These are phyloP conservation scores for Aphanomyces cochlioides DNA, from an alignment of 352 stramenopile species.

Conservation along the genomic window DNA sequence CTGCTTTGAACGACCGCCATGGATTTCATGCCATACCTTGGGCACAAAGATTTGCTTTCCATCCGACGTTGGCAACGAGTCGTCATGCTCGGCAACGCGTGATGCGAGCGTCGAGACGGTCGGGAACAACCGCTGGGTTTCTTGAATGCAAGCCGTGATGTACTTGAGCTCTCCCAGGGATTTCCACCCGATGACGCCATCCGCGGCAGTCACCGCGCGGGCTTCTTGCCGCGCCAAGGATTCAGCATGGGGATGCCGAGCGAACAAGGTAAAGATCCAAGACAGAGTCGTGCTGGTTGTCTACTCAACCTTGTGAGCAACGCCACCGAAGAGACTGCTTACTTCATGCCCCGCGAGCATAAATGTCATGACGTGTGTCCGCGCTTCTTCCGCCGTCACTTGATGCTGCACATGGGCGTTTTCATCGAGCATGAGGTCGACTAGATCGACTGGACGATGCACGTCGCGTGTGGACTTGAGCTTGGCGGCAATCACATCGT, in stretches of 20 bases:
- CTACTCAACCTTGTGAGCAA: neutral
- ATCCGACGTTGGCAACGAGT: neutral
- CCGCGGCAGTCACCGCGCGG: neutral
- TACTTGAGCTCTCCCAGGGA: constrained; percentile 23
- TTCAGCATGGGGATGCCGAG: constrained; percentile 11
- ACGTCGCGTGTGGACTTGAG: neutral
- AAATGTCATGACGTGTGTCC: constrained; percentile 26
- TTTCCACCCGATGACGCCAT: neutral
- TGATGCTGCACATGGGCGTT: constrained; percentile 8
- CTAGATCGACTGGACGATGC: neutral
- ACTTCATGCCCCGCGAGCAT: constrained; percentile 24
- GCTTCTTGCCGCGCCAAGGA: constrained; percentile 11
- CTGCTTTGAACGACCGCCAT: no score
- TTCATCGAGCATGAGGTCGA: constrained; percentile 27
- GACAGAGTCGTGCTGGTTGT: constrained; percentile 24
- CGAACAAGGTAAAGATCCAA: constrained; percentile 22
- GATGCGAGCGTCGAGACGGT: constrained; percentile 9
- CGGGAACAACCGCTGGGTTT: constrained; percentile 21
- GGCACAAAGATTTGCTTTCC: constrained; percentile 22
- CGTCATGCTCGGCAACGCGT: neutral
- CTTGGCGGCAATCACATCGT: constrained; percentile 24
- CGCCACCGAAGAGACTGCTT: neutral
- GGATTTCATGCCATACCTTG: neutral
- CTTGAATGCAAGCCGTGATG: constrained; percentile 24
- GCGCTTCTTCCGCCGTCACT: constrained; percentile 19